phyloP scores from a whole-genome alignment of 169 alveolate genomes.

The Cryptosporidium ryanae region DNA sequence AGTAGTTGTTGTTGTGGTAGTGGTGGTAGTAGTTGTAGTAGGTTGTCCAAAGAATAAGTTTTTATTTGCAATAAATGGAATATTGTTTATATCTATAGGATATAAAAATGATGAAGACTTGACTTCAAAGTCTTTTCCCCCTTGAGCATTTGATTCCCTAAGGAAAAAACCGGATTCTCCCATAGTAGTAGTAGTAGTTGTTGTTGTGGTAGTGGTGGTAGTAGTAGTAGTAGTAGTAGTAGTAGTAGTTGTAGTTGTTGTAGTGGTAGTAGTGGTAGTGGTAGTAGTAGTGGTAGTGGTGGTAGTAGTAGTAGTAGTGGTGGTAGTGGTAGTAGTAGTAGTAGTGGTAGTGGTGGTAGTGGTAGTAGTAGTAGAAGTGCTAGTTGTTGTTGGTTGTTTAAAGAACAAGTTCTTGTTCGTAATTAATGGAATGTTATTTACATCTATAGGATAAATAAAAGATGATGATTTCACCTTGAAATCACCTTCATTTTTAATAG shows the following conservation, averaged over 20 bases:
- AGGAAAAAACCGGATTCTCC: too few relatives aligned
- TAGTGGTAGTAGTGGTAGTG: conserved; percentile 17
- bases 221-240: conserved; percentile 40
- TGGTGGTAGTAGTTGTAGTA: conserved; percentile 26
- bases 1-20: conserved; percentile 35
- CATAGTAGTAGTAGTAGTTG: conserved; percentile 26
- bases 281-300: conserved; percentile 18
- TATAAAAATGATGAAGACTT: conserved; percentile 19
- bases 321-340: conserved; percentile 18
- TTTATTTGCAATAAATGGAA: conserved; percentile 31
- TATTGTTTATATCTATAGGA: conserved; percentile 29
- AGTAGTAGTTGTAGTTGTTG: conserved; percentile 44
- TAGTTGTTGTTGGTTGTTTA: conserved; percentile 2
- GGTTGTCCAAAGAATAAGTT: background rate
- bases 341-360: conserved; percentile 36
- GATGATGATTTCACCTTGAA: background rate
- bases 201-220: conserved; percentile 8
- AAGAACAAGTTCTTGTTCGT: conserved; percentile 15
- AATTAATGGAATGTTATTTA: conserved; percentile 8
- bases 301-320: conserved; percentile 18
- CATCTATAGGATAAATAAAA: conserved; percentile 39
- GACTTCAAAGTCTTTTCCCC: background rate
- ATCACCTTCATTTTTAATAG: background rate
- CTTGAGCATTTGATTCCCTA: background rate
- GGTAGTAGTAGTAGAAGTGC: background rate